These are phyloP conservation scores for Porodaedalea pini DNA, from an alignment of 1,284 basidiomycete genomes.

Conservation along the genomic window DNA sequence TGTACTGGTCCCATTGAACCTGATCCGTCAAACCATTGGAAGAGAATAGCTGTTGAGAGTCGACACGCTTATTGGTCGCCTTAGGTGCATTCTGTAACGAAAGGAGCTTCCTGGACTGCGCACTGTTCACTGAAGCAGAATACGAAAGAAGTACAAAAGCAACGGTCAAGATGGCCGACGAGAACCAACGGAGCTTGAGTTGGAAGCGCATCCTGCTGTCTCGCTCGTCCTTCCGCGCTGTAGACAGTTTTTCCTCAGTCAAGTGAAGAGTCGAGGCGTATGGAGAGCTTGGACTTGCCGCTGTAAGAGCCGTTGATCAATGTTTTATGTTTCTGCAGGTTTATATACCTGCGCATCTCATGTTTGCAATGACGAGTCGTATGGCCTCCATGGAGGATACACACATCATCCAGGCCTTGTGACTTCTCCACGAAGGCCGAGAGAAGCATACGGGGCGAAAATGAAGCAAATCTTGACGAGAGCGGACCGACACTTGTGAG, in stretches of 20 bases:
- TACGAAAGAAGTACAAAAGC: constrained; percentile 13
- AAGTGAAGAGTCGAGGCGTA: background rate
- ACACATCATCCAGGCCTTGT: constrained; percentile 1
- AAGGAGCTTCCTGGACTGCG: background rate
- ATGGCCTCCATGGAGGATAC: background rate
- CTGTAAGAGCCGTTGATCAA: background rate
- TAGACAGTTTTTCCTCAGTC: background rate
- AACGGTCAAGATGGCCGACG: constrained; percentile 2
- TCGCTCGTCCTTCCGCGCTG: too few relatives aligned
- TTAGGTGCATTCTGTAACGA: background rate
- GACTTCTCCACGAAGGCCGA: constrained; percentile 2
- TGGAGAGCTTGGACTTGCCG: background rate
- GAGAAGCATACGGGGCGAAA: background rate
- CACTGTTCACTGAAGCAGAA: background rate
- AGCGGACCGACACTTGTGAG: background rate
- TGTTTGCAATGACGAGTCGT: background rate
- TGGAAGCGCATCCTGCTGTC: background rate
- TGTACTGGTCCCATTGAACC: constrained; percentile 18
- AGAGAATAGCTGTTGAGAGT: background rate
- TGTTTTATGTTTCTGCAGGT: background rate
- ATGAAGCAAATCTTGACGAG: background rate
- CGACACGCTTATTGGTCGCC: background rate
- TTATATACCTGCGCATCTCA: background rate
- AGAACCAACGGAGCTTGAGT: background rate
- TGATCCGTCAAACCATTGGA: constrained; percentile 12